Percentiles rank a stretch among this genome's conserved stretches.
Evolutionary conservation across 2,329 filamentous ascomycete genomes (phyloP).

Genomic region (Alternaria solani): DNA sequence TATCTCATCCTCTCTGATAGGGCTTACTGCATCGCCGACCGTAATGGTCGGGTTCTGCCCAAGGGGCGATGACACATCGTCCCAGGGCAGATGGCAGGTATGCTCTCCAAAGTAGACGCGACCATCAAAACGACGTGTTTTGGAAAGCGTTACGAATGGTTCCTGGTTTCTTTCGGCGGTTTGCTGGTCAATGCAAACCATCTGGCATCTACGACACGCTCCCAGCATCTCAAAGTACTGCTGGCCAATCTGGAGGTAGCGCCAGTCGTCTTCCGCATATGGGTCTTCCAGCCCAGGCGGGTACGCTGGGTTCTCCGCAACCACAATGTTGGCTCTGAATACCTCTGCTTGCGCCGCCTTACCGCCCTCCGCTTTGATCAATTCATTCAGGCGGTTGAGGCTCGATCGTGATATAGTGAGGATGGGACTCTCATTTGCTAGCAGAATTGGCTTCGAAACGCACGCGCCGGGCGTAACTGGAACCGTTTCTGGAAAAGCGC

Average conservation of each 20-base stretch:
- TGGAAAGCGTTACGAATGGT: slow-evolving; percentile 86
- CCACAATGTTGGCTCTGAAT: slow-evolving; percentile 88
- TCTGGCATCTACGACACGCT: slow-evolving; percentile 87
- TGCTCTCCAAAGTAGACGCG: slow-evolving; percentile 93
- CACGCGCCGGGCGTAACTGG: slow-evolving; percentile 59
- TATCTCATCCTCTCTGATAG: slow-evolving; percentile 43
- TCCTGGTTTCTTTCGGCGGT: slow-evolving; percentile 81
- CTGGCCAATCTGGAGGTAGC: slow-evolving; percentile 69
- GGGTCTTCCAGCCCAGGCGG: slow-evolving; percentile 61
- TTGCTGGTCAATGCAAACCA: slow-evolving; percentile 92
- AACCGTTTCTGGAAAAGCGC: slow-evolving; percentile 61
- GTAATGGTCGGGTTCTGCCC: slow-evolving; percentile 50
- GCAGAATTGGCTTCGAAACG: slow-evolving; percentile 68
- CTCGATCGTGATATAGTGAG: slow-evolving; percentile 83
- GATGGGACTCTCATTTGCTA: slow-evolving; percentile 95
- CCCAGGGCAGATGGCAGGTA: slow-evolving; percentile 54
- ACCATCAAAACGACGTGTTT: slow-evolving; percentile 82
- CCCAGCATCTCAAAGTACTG: slow-evolving; percentile 77
- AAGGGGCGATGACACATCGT: slow-evolving; percentile 28
- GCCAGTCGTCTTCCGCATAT: slow-evolving; percentile 86
- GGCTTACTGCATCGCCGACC: slow-evolving; percentile 48
- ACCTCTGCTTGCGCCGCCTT: slow-evolving; percentile 73
- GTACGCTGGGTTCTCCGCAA: slow-evolving; percentile 60
- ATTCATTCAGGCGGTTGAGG: slow-evolving; percentile 76
- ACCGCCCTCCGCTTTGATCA: slow-evolving; percentile 70